Percentiles rank a stretch among this genome's conserved stretches.
These are phyloP conservation scores for Zasmidium cellare DNA, from an alignment of 2,329 filamentous ascomycete species.

Conservation along the genomic window DNA sequence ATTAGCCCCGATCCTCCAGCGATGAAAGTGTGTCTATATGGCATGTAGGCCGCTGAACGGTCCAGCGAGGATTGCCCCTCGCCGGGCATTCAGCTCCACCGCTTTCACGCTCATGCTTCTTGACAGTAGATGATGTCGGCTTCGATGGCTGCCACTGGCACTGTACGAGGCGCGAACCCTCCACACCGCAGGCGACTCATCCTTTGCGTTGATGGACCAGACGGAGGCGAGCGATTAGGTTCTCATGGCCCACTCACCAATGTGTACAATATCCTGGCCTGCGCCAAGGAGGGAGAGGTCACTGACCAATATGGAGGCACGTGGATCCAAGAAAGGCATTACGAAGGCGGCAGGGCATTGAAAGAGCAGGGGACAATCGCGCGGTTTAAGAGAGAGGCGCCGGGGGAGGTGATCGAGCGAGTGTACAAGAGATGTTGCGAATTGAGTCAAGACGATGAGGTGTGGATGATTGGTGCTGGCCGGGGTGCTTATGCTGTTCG, in stretches of 20 bases:
- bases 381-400: neutral
- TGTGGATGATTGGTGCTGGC: slow-evolving; percentile 43
- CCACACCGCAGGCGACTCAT: neutral
- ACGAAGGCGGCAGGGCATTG: neutral
- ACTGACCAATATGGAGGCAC: neutral
- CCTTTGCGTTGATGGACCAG: neutral
- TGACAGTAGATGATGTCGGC: too few species aligned
- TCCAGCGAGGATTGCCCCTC: too few species aligned
- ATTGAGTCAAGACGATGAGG: slow-evolving; percentile 32
- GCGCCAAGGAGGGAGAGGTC: neutral
- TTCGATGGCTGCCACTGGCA: too few species aligned
- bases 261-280: neutral
- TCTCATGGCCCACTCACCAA: neutral
- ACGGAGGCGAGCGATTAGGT: neutral
- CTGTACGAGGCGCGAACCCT: too few species aligned
- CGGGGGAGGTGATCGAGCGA: neutral
- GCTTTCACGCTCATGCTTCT: too few species aligned
- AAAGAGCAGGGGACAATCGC: neutral
- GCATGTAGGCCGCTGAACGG: too few species aligned
- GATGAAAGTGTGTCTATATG: too few species aligned
- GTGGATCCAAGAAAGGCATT: neutral
- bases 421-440: slow-evolving; percentile 17
- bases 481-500: slow-evolving; percentile 42
- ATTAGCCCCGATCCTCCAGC: too few species aligned
- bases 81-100: too few species aligned